These are phyloP conservation scores for Ceratocystis variospora DNA, from an alignment of 2,329 filamentous ascomycete genomes.

Conservation along the genomic window DNA sequence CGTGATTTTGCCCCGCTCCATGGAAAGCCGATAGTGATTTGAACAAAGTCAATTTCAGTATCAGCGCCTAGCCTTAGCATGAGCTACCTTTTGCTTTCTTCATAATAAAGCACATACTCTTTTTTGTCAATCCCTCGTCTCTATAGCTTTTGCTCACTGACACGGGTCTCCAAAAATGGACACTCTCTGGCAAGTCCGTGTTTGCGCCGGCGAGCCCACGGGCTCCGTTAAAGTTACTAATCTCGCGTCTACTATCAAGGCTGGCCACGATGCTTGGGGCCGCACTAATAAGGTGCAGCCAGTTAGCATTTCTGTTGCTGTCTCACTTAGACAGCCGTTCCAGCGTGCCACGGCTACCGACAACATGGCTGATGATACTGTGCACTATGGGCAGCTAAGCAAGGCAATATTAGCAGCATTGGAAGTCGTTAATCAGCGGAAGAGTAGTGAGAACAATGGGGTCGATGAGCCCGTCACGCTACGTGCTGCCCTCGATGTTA, in stretches of 20 bases:
- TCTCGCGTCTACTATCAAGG: conserved; percentile 42
- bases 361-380: conserved; percentile 51
- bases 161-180: neutral
- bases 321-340: conserved; percentile 45
- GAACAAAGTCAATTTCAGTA: too few species aligned
- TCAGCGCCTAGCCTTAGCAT: too few species aligned
- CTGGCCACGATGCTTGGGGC: conserved; percentile 56
- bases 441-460: conserved; percentile 8
- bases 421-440: conserved; percentile 22
- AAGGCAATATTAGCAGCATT: conserved; percentile 46
- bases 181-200: conserved; percentile 28
- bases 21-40: too few species aligned
- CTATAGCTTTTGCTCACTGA: too few species aligned
- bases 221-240: conserved; percentile 48
- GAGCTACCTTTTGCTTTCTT: too few species aligned
- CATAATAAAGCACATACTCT: too few species aligned
- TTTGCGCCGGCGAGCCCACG: conserved; percentile 32
- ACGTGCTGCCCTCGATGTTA: conserved; percentile 24
- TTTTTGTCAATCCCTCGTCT: neutral
- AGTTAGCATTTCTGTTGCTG: conserved; percentile 43
- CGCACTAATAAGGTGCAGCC: conserved; percentile 46
- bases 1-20: neutral
- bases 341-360: conserved; percentile 44
- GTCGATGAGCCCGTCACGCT: conserved; percentile 20
- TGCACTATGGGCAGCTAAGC: conserved; percentile 60